Evolutionary conservation across 495 filamentous ascomycete genomes (phyloP).

Genomic region (Penicillium canariense): DNA sequence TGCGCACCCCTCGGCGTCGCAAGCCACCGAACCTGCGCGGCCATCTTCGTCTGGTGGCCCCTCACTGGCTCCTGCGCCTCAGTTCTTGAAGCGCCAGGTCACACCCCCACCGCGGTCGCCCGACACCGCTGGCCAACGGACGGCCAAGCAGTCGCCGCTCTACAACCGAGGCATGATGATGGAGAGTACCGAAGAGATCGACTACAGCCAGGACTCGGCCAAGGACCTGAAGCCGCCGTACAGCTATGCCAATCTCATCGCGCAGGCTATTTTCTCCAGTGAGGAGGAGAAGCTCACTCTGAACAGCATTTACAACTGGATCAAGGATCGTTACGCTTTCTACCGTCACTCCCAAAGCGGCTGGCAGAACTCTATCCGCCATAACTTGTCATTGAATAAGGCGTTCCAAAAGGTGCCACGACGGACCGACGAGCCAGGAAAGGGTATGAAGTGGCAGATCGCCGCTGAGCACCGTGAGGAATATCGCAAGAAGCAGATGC

Average conservation of each 20-base stretch:
- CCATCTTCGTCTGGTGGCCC: constrained; percentile 43
- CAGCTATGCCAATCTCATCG: constrained; percentile 97
- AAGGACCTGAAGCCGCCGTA: constrained; percentile 91
- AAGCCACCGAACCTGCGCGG: constrained; percentile 26
- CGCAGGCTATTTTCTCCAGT: constrained; percentile 84
- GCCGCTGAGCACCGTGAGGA: constrained; percentile 76
- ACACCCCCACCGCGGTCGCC: constrained; percentile 60
- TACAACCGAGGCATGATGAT: constrained; percentile 69
- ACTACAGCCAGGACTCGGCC: constrained; percentile 77
- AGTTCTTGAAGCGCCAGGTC: constrained; percentile 64
- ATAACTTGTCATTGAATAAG: constrained; percentile 93
- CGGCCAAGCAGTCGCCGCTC: constrained; percentile 56
- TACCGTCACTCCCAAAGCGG: constrained; percentile 79
- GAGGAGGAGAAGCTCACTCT: constrained; percentile 83
- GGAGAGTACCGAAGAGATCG: constrained; percentile 74
- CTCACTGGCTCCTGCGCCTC: constrained; percentile 66
- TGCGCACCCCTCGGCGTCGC: constrained; percentile 36
- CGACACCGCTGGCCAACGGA: constrained; percentile 41
- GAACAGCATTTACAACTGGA: constrained; percentile 87
- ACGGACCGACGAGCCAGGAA: constrained; percentile 90
- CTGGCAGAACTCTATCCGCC: constrained; percentile 98
- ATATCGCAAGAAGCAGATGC: constrained; percentile 58
- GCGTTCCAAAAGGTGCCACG: constrained; percentile 89
- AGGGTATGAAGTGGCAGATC: constrained; percentile 98
- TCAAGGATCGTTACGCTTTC: constrained; percentile 83